A percentile compares a stretch with the other conserved stretches of the same genome.
phyloP scores from a whole-genome alignment of 768 basidiomycete genomes.

The Pleurotus giganteus region DNA sequence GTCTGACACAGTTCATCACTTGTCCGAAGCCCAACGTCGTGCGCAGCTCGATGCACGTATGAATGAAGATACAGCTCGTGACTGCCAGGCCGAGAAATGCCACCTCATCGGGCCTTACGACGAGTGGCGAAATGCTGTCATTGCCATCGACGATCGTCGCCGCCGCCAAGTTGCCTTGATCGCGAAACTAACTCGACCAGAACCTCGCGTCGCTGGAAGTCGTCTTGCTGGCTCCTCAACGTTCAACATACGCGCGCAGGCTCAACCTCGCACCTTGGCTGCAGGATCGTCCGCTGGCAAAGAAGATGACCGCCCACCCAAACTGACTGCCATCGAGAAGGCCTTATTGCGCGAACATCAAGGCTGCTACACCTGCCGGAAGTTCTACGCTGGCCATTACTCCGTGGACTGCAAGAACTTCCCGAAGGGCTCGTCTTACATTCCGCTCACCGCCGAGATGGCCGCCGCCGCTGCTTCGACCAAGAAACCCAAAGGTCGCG shows the following conservation, averaged over 20 bases:
- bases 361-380: constrained; percentile 25
- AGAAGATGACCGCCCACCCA: background rate
- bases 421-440: constrained; percentile 16
- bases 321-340: constrained; percentile 10
- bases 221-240: background rate
- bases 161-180: background rate
- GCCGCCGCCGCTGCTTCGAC: background rate
- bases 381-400: constrained; percentile 14
- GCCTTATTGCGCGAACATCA: constrained; percentile 12
- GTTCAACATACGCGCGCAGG: background rate
- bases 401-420: constrained; percentile 17
- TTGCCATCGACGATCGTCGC: background rate
- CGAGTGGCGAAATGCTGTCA: background rate
- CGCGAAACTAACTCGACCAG: too few relatives aligned
- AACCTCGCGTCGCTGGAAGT: too few relatives aligned
- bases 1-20: background rate
- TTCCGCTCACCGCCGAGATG: constrained; percentile 10
- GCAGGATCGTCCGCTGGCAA: background rate
- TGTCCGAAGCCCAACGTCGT: background rate
- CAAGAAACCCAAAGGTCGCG: too few relatives aligned
- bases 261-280: too few relatives aligned
- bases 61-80: background rate
- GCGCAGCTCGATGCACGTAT: background rate
- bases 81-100: background rate
- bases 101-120: too few relatives aligned